Evolutionary conservation across 1,284 basidiomycete genomes (phyloP), one percentile per base, ranked within the genome.

Genomic region (Puccinia novopanici): DNA sequence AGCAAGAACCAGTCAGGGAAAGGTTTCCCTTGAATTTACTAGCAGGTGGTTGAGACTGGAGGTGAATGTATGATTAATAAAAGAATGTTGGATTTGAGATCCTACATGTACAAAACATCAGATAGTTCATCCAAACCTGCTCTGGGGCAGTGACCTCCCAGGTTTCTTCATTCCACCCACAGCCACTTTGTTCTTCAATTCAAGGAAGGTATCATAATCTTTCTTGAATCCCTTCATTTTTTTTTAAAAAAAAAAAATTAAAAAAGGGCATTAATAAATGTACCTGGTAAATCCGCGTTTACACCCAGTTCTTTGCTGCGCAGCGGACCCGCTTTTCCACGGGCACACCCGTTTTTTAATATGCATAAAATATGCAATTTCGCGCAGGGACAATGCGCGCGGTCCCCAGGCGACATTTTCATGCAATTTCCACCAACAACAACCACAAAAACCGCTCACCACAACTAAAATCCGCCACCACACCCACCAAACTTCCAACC

Each of bases 1-100:
- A 61, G 37, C 12, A 61, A n/a, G 59, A 61, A 61, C 59, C 59
- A 61, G 40, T 61, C 59, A 19, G 59, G 59, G 24, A 61, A 61
- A 19, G 15, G 27, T 30, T 61, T 24, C 59, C 59, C 30, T 61
- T 61, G 59, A 61, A 61, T 19, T 61, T 61, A 2, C 59, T 30
- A 5, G 59, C 59, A 17, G 40, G 10, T 22, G 59, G 59, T 3
- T 61, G 59, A 30, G 52, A 54, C 17, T 40, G 15, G 9, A 61
- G 30, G 30, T 34, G 30, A 61, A 22, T 59, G n/a, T 1, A 24
- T 59, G 10, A 61, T 12, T 19, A 17, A 22, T 61, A 15, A 54
- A 19, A 12, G 2, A 54, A 0, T 8, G n/a, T 61, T 17, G 10
- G 4, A 30, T 0, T 34, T 61, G 59, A 61, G 19, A 61, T 24